A percentile compares a stretch with the other conserved stretches of the same genome.
Evolutionary conservation across 371 early-diverging fungal species (phyloP).

Genomic region (Basidiobolus meristosporus): DNA sequence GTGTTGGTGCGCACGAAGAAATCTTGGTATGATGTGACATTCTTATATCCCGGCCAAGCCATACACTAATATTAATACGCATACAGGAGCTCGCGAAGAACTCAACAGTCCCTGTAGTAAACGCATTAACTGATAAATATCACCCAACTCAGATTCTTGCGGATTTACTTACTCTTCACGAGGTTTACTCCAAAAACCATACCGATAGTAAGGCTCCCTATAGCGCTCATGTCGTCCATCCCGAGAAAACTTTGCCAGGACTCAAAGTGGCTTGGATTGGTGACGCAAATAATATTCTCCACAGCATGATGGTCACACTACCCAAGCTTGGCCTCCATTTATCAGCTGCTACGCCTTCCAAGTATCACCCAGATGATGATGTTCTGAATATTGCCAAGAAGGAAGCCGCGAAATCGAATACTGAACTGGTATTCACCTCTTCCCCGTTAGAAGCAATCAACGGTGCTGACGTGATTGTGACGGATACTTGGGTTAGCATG

Average conservation of each 20-base stretch:
- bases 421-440: conserved; percentile 30
- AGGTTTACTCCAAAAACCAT: conserved; percentile 12
- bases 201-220: too few relatives aligned
- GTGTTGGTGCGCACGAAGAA: conserved; percentile 73
- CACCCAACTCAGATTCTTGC: conserved; percentile 94
- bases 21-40: conserved; percentile 34
- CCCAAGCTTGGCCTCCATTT: conserved; percentile 76
- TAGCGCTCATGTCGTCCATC: conserved; percentile 21
- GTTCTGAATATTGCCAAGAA: conserved; percentile 35
- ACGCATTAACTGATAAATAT: conserved; percentile 79
- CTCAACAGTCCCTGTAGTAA: conserved; percentile 81
- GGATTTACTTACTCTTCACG: conserved; percentile 86
- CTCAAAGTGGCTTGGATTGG: conserved; percentile 87
- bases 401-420: conserved; percentile 22
- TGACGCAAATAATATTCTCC: conserved; percentile 88
- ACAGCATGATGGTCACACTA: conserved; percentile 68
- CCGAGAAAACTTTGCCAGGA: conserved; percentile 31
- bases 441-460: conserved; percentile 60
- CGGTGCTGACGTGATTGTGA: conserved; percentile 66
- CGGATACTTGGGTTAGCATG: conserved; percentile 59
- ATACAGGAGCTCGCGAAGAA: conserved; percentile 53
- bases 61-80: not conserved
- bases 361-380: conserved; percentile 49
- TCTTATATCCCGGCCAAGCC: conserved; percentile 4
- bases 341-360: conserved; percentile 65